Percentiles rank a stretch among this genome's conserved stretches.
Evolutionary conservation across 441 rosid species (phyloP).

Genomic region (Brassica balearica): DNA sequence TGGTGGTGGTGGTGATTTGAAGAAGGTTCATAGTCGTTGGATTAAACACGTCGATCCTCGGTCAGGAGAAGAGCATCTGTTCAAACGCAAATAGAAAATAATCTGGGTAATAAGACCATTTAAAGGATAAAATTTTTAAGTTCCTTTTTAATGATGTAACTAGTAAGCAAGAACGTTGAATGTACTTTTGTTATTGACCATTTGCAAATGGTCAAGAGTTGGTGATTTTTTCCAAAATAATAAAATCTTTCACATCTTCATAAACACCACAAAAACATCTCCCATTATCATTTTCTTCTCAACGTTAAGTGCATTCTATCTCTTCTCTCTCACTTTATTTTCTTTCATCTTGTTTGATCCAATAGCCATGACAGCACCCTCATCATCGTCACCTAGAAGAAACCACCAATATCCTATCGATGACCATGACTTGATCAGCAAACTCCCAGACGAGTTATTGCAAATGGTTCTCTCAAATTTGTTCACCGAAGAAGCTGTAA

Average conservation of each 20-base stretch:
- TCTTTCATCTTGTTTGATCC: background rate
- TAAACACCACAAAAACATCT: background rate
- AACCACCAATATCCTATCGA: background rate
- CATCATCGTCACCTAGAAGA: background rate
- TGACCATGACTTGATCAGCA: constrained; percentile 2
- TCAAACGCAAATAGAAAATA: background rate
- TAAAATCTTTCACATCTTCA: background rate
- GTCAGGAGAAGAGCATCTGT: too few species aligned
- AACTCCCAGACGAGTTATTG: background rate
- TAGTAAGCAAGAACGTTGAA: background rate
- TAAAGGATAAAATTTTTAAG: background rate
- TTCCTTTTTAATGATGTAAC: background rate
- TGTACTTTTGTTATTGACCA: background rate
- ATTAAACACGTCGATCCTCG: background rate
- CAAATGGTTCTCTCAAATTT: background rate
- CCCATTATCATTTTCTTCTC: background rate
- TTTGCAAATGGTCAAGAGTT: background rate
- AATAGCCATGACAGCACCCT: background rate
- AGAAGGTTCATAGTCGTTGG: constrained; percentile 12
- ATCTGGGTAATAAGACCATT: background rate
- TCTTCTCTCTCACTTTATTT: background rate
- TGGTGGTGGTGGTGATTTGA: constrained; percentile 28
- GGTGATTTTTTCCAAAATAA: background rate
- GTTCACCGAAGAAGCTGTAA: constrained; percentile 10
- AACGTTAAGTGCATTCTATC: background rate